These are phyloP conservation scores for Polysphondylium violaceum DNA, from an alignment of 78 protist species.

Conservation along the genomic window DNA sequence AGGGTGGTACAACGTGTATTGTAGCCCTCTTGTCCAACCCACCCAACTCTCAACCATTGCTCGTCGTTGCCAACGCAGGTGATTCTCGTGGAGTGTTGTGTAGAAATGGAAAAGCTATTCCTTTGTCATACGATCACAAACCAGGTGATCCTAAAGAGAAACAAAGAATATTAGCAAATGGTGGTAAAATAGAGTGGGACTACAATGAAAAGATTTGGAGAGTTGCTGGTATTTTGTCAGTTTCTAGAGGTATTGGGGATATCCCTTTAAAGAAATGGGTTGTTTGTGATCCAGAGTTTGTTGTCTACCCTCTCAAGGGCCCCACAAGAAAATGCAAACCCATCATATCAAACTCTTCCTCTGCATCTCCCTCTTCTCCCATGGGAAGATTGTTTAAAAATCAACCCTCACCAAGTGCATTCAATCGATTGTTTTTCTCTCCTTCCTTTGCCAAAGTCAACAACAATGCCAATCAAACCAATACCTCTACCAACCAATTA, in stretches of 20 bases:
- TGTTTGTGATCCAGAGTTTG: conserved; percentile 57
- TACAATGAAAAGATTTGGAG: conserved; percentile 57
- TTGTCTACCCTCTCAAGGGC: conserved; percentile 50
- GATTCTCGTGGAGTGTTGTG: conserved; percentile 75
- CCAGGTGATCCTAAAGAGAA: conserved; percentile 63
- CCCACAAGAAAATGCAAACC: not conserved
- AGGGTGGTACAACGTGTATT: conserved; percentile 54
- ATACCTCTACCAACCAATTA: not conserved
- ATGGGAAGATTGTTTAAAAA: not conserved
- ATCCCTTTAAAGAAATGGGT: conserved; percentile 76
- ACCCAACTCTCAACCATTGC: conserved; percentile 38
- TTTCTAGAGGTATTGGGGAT: conserved; percentile 75
- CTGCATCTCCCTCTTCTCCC: conserved; percentile 7
- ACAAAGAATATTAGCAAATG: conserved; percentile 32
- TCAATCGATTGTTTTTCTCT: conserved; percentile 12
- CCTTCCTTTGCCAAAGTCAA: not conserved
- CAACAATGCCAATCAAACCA: not conserved
- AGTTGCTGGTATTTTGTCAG: conserved; percentile 46
- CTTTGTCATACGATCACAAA: conserved; percentile 73
- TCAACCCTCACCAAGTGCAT: not conserved
- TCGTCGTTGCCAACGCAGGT: conserved; percentile 69
- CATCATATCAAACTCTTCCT: not conserved
- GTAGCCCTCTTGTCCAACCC: conserved; percentile 39
- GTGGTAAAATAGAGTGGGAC: conserved; percentile 66
- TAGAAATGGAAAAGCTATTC: conserved; percentile 61